Evolutionary conservation across 352 stramenopile species (phyloP), one percentile per base, ranked within the genome.

Genomic region (Vaucheria bursata): DNA sequence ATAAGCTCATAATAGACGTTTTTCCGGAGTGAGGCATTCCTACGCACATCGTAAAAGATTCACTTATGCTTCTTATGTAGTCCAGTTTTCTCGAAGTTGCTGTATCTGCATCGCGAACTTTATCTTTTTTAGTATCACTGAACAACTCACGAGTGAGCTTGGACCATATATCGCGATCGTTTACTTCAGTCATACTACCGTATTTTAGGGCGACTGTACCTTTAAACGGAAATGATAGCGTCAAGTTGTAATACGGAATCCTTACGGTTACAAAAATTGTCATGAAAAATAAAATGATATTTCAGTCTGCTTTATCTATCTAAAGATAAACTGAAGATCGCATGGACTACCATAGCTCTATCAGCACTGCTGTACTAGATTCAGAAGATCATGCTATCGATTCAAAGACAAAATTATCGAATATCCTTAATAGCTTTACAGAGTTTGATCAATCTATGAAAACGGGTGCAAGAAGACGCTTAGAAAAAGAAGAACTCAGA

Each of bases 1-100:
- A 83, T 29, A 74, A 35, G n/a, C 85, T 84, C 7, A 87, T 87
- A n/a, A 95, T 79, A 35, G 88, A 91, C 12, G 88, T 91, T 85
- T 95, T 95, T 25, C 90, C 90, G 0, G 89, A 86, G 53, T 71
- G 72, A 31, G 52, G 77, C 80, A 80, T 82, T 7, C 80, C 80
- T 5, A 85, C 80, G 36, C 78, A 85, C 2, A 85, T 40, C 8
- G 72, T n/a, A 25, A 75, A 75, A 34, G 38, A 36, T 74, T 71
- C 25, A 4, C 74, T n/a, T n/a, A 29, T 31, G 6, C 71, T 75
- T 75, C 1, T 49, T 71, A 29, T 29, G 5, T 4, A 38, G 59
- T 34, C 59, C 33, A 29, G 5, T 69, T 18, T 18, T 38, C 6
- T 8, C 59, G 59, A 38, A 34, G 59, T 8, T 69, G 59, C 4